phyloP scores from a whole-genome alignment of 352 stramenopile species.

The Achlya hypogyna region DNA sequence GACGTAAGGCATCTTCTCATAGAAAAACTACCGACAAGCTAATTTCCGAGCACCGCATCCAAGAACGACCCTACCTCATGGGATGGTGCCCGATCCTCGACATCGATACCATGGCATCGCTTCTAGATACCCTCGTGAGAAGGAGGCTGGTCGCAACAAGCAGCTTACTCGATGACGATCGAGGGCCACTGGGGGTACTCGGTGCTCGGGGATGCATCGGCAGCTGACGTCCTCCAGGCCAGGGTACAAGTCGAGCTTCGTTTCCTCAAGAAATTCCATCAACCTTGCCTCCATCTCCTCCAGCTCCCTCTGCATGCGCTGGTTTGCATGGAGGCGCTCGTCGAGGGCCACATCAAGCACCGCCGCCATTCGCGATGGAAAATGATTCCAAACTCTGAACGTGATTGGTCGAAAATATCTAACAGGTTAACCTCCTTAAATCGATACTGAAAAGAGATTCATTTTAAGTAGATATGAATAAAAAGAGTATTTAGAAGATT shows the following conservation, averaged over 20 bases:
- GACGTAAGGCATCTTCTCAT: constrained; percentile 20
- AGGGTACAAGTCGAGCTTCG: constrained; percentile 27
- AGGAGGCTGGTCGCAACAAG: not conserved
- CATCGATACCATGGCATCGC: constrained; percentile 10
- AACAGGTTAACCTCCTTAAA: not conserved
- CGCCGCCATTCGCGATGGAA: not conserved
- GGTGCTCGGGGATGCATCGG: constrained; percentile 26
- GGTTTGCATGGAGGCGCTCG: constrained; percentile 1
- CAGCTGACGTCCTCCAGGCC: constrained; percentile 32
- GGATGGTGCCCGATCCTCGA: not conserved
- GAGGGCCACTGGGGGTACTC: constrained; percentile 29
- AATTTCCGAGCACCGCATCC: not conserved
- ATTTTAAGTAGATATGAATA: not conserved
- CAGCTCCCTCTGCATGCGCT: constrained; percentile 11
- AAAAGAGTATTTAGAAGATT: not conserved
- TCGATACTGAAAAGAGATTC: not conserved
- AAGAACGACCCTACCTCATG: not conserved
- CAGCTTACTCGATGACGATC: constrained; percentile 34
- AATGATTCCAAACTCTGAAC: not conserved
- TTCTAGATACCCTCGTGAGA: not conserved
- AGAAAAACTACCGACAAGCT: constrained; percentile 35
- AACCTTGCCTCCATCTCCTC: constrained; percentile 23
- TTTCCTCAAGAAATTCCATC: constrained; percentile 29
- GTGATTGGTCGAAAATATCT: not conserved
- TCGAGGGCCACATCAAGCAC: not conserved